Percentiles rank a stretch among this genome's conserved stretches.
phyloP scores from a whole-genome alignment of 805 yeast genomes.

The Cyberlindnera maclurae region DNA sequence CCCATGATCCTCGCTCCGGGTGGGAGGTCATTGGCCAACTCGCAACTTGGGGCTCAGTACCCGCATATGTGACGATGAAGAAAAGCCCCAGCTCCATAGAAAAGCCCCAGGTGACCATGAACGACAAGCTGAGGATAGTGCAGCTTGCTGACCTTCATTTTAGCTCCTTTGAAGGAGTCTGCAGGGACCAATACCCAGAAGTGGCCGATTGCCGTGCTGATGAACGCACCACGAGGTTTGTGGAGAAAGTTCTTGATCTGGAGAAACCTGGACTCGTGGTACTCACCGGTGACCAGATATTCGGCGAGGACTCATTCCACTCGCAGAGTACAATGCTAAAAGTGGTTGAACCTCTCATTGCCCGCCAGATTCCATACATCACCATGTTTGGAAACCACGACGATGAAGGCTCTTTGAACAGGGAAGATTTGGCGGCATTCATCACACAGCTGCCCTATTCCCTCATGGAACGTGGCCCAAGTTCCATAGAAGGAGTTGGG shows the following conservation, averaged over 20 bases:
- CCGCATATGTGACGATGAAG: constrained; percentile 19
- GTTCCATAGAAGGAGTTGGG: constrained; percentile 71
- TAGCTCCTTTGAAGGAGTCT: constrained; percentile 74
- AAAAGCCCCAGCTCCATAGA: constrained; percentile 1
- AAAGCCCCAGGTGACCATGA: constrained; percentile 30
- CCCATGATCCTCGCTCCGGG: constrained; percentile 68
- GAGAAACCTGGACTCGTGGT: constrained; percentile 85
- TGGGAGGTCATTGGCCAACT: constrained; percentile 40
- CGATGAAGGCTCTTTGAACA: constrained; percentile 67
- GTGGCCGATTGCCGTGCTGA: constrained; percentile 64
- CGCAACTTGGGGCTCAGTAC: constrained; percentile 8
- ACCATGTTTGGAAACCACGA: constrained; percentile 91
- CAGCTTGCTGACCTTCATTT: constrained; percentile 92
- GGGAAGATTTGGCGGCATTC: constrained; percentile 55
- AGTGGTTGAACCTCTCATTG: constrained; percentile 61
- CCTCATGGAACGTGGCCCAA: constrained; percentile 55
- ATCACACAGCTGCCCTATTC: constrained; percentile 61
- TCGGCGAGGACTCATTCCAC: constrained; percentile 75
- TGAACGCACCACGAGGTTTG: constrained; percentile 45
- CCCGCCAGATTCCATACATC: constrained; percentile 73
- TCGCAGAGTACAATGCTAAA: constrained; percentile 77
- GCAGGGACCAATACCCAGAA: constrained; percentile 67
- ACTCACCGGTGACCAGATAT: constrained; percentile 86
- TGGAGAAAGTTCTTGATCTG: constrained; percentile 54
- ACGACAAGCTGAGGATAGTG: constrained; percentile 62